phyloP scores from a whole-genome alignment of 306 rosid genomes.

The Bauhinia variegata region DNA sequence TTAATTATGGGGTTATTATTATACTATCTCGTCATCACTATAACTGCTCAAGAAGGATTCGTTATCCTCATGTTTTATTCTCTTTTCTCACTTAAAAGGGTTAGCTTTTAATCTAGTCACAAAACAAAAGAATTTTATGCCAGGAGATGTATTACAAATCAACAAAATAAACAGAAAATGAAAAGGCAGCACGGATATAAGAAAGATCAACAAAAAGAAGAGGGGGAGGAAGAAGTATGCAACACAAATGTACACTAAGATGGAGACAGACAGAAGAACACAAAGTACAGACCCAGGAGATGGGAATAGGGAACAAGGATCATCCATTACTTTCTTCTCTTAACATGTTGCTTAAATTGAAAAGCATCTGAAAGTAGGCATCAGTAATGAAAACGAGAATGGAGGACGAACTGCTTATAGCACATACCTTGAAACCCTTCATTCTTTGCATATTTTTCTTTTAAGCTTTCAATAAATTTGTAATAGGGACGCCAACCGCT shows the following conservation, averaged over 20 bases:
- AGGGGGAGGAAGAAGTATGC: neutral
- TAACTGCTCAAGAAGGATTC: too few relatives aligned
- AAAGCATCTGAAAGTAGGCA: neutral
- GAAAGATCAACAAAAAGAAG: neutral
- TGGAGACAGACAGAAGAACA: neutral
- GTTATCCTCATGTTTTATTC: too few relatives aligned
- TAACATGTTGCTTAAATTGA: slow-evolving; percentile 20
- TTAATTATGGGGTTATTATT: neutral
- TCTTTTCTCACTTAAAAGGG: too few relatives aligned
- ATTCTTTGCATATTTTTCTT: slow-evolving; percentile 78
- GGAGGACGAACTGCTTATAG: slow-evolving; percentile 1
- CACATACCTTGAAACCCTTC: slow-evolving; percentile 76
- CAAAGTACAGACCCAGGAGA: neutral
- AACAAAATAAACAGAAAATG: too few relatives aligned
- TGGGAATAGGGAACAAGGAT: neutral
- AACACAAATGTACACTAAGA: neutral
- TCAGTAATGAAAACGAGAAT: slow-evolving; percentile 17
- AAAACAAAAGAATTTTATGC: too few relatives aligned
- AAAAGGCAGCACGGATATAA: neutral
- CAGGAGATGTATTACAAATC: too few relatives aligned
- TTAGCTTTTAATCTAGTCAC: too few relatives aligned
- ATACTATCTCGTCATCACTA: too few relatives aligned
- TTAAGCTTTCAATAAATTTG: slow-evolving; percentile 64
- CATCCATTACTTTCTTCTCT: neutral
- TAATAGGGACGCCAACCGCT: slow-evolving; percentile 97